Evolutionary conservation across 768 basidiomycete species (phyloP).

Genomic region (Mycena chlorophos): DNA sequence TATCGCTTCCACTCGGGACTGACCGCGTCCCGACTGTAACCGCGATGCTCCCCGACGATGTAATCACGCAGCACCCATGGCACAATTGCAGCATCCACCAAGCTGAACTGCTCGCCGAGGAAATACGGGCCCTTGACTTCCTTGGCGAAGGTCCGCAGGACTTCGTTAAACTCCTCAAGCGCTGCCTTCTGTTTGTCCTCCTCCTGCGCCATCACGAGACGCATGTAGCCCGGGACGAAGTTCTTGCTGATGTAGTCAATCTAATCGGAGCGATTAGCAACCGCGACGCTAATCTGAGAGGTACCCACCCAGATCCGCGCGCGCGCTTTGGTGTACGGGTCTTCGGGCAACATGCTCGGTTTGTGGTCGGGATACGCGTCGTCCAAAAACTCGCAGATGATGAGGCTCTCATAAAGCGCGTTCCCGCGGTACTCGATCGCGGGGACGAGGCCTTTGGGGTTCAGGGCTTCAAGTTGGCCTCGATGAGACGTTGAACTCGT

Average conservation of each 20-base stretch:
- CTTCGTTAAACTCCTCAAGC: constrained; percentile 39
- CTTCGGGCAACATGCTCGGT: constrained; percentile 51
- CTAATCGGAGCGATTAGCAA: constrained; percentile 2
- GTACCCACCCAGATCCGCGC: constrained; percentile 48
- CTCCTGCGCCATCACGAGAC: constrained; percentile 36
- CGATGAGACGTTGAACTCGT: background rate
- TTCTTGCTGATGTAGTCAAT: constrained; percentile 55
- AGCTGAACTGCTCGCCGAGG: constrained; percentile 45
- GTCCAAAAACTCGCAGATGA: constrained; percentile 68
- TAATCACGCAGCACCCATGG: constrained; percentile 51
- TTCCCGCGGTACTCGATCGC: constrained; percentile 51
- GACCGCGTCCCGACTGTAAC: constrained; percentile 37
- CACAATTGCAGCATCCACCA: constrained; percentile 48
- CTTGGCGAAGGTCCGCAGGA: constrained; percentile 36
- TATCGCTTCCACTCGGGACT: constrained; percentile 42
- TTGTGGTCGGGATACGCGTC: constrained; percentile 51
- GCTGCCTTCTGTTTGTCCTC: constrained; percentile 36
- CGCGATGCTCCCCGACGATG: constrained; percentile 43
- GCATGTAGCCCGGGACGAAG: constrained; percentile 53
- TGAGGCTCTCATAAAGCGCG: constrained; percentile 63
- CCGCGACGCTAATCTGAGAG: background rate
- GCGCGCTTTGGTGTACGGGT: constrained; percentile 52
- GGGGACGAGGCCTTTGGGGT: constrained; percentile 72
- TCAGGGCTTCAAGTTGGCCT: constrained; percentile 39
- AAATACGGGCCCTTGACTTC: constrained; percentile 49